phyloP scores from a whole-genome alignment of 768 basidiomycete genomes.

The Russula ochroleuca region DNA sequence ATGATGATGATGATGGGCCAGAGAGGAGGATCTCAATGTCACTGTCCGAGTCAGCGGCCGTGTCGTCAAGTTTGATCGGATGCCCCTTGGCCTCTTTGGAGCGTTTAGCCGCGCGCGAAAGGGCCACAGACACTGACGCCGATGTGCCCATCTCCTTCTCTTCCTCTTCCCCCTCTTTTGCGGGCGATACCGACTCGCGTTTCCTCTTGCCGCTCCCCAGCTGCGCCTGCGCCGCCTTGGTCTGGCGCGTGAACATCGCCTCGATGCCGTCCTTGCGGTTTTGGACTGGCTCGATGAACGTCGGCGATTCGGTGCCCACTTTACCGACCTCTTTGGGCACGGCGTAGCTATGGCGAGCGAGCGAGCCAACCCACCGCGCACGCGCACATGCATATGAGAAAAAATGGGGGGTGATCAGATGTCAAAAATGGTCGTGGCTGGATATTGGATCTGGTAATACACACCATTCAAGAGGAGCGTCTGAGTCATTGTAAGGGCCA shows the following conservation, averaged over 20 bases:
- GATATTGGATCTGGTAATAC: background rate
- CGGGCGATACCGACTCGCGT: conserved; percentile 4
- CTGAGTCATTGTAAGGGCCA: conserved; percentile 50
- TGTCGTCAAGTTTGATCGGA: background rate
- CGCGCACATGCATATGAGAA: background rate
- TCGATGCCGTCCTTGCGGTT: conserved; percentile 82
- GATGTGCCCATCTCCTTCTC: background rate
- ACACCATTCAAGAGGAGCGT: conserved; percentile 63
- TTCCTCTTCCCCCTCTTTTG: background rate
- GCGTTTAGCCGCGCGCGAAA: background rate
- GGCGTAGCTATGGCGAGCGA: conserved; percentile 55
- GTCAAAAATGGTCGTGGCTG: background rate
- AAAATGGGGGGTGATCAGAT: background rate
- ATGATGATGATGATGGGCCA: conserved; percentile 9
- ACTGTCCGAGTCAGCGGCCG: conserved; percentile 1
- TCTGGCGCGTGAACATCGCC: conserved; percentile 74
- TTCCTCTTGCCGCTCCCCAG: conserved; percentile 14
- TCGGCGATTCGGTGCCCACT: conserved; percentile 76
- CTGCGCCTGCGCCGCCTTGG: conserved; percentile 22
- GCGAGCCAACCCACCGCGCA: background rate
- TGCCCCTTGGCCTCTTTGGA: background rate
- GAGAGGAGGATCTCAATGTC: conserved; percentile 21
- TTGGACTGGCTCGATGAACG: conserved; percentile 76
- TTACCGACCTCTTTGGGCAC: conserved; percentile 91
- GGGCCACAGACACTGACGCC: too few species aligned